Base-by-base conservation (phyloP, 2,329 filamentous ascomycete species). In the Penicillium sp. region DNA sequence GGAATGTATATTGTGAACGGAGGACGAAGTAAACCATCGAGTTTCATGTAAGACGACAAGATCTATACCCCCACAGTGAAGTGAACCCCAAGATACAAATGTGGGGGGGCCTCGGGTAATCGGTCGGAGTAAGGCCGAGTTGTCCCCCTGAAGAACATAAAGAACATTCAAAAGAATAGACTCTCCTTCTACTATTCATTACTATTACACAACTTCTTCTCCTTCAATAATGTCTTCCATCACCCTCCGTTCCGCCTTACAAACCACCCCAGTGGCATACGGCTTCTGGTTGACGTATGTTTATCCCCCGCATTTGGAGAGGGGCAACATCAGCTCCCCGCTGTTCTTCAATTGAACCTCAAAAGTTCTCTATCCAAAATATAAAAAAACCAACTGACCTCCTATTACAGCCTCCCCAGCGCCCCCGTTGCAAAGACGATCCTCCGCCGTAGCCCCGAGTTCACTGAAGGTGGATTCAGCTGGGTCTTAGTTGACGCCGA, bases 401-500 rank as follows among this genome's bases (percentile, higher is more conserved):
- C 5, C 21, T 1, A 29, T 0, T 45, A 23, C 23, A 73, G 71
- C 2, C 64, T 73, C 23, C 69, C 71, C 45, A 72, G 68, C 29
- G 60, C 68, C 7, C 63, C 62, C 36, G 60, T 73, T 31, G 72
- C 71, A 33, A 73, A 69, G 60, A 69, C 70, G 6, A 66, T 74
- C n/a, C 61, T 74, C n/a, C 70, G 68, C 45, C 64, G 68, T 7
- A 62, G 65, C 29, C 60, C 67, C 21, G 60, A 61, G 8, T 66
- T 61, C 12, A 53, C 63, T 6, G 31, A 64, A 62, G 44, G 49
- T 8, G 55, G 55, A 42, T 73, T 71, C 60, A 70, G 66, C 61
- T 77, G 75, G 75, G 73, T 76, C 21, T 62, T 77, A 10, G 65
- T 77, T 36, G 75, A 77, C 45, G 73, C 71, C 35, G 75, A 77